phyloP scores from a whole-genome alignment of 306 rosid species.

The Rosa lucieae region DNA sequence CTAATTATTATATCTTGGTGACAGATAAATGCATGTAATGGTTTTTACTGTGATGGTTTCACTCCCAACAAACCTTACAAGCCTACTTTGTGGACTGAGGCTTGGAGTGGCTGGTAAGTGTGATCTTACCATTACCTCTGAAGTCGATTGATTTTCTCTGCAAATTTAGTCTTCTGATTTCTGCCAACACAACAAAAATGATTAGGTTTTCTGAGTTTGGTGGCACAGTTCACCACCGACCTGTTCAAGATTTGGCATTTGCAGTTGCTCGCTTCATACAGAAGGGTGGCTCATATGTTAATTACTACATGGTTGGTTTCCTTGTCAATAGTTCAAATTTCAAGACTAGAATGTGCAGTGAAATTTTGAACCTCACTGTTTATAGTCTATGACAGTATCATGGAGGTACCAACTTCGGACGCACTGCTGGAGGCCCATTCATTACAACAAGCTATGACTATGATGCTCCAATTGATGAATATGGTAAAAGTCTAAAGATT shows the following conservation, averaged over 20 bases:
- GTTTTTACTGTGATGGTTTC: conserved; percentile 89
- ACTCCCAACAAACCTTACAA: conserved; percentile 90
- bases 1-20: conserved; percentile 14
- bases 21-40: conserved; percentile 91
- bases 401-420: conserved; percentile 98
- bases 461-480: conserved; percentile 96
- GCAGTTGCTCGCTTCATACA: conserved; percentile 91
- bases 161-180: conserved; percentile 15
- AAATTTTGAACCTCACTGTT: conserved; percentile 15
- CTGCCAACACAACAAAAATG: conserved; percentile 9
- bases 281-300: conserved; percentile 76
- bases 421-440: conserved; percentile 98
- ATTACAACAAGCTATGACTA: conserved; percentile 90
- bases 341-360: not conserved
- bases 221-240: conserved; percentile 65
- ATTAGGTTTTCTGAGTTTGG: conserved; percentile 93
- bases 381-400: conserved; percentile 65
- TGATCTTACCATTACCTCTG: conserved; percentile 9
- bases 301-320: conserved; percentile 90
- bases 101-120: conserved; percentile 96
- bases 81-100: conserved; percentile 90
- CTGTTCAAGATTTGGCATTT: conserved; percentile 92
- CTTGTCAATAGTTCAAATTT: conserved; percentile 24
- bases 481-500: conserved; percentile 51
- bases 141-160: conserved; percentile 12